Base-by-base conservation (phyloP, 2,329 filamentous ascomycete genomes). In the Fusarium lateritium region DNA sequence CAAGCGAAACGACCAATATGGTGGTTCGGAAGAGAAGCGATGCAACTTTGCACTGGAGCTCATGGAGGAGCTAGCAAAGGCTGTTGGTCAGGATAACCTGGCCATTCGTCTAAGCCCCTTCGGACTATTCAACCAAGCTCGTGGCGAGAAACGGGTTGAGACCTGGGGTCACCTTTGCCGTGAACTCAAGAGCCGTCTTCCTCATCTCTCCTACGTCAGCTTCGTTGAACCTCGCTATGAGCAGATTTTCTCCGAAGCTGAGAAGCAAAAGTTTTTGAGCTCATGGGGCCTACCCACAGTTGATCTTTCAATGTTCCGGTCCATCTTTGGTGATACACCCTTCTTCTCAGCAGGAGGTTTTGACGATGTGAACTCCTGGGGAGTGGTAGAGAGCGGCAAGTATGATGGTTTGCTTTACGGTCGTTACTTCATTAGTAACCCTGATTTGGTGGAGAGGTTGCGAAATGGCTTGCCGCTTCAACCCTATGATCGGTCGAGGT, bases 301-400 rank as follows among this genome's bases (percentile, higher is more conserved):
- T 21, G 80, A 83, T 43, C 78, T 88, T 2, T 79, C 79, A 9
- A 57, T 77, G 4, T 86, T 88, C 70, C 82, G 85, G 21, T 67
- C 80, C 13, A 88, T 88, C 61, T 84, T 87, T 52, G 82, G 81
- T 3, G 75, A 78, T 7, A 85, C 85, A 0, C 86, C 85, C 0
- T 86, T 89, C 76, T 82, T 89, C 64, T 83, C 85, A 0, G 86
- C 84, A 0, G 86, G 86, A 7, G 86, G 86, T 0, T 89, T 83
- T 76, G 79, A 84, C 52, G 80, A 86, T 42, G 78, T 78, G 38
- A 88, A 86, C 64, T 80, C 79, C 0, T 84, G 81, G 78, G 83
- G 82, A 3, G 80, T 85, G 1, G 4, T 77, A 1, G 76, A 78
- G 40, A 71, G 87, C 3, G 81, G 80, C 4, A 79, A 75, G 26